These are phyloP conservation scores for Colletotrichum filicis DNA, from an alignment of 2,329 filamentous ascomycete species.

Conservation along the genomic window DNA sequence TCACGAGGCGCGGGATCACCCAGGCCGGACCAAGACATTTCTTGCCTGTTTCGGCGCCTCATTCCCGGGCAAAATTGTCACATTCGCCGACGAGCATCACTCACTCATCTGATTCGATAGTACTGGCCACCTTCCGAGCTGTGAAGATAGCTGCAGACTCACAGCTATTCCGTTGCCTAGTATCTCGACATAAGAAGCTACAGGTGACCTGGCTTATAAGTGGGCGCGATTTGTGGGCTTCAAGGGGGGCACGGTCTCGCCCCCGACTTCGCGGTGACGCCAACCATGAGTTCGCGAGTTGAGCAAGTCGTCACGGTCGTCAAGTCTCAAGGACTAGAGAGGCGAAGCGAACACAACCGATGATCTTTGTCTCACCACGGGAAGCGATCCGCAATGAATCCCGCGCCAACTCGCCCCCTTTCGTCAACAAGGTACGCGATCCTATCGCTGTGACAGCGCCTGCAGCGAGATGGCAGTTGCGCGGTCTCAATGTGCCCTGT, in stretches of 20 bases:
- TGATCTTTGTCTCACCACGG: slow-evolving; percentile 26
- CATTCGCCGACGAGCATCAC: background rate
- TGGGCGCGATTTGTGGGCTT: background rate
- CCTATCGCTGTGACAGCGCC: background rate
- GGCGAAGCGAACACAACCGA: background rate
- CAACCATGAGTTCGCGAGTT: slow-evolving; percentile 19
- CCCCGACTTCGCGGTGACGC: slow-evolving; percentile 8
- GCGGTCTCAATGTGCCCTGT: background rate
- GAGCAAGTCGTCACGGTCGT: background rate
- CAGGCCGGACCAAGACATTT: slow-evolving; percentile 1
- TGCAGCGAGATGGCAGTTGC: slow-evolving; percentile 1
- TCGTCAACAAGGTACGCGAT: background rate
- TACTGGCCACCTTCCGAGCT: background rate
- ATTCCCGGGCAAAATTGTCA: background rate
- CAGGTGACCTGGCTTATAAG: background rate
- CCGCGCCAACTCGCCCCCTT: background rate
- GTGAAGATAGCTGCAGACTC: background rate
- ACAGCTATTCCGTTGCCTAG: background rate
- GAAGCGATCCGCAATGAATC: slow-evolving; percentile 18
- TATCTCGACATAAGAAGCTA: background rate
- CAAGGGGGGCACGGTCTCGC: background rate
- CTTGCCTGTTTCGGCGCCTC: background rate
- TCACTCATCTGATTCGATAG: too few species aligned
- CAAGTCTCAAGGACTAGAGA: too few species aligned
- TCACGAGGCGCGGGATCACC: background rate